phyloP scores from a whole-genome alignment of 2,329 filamentous ascomycete species.

The Fusarium anguioides region DNA sequence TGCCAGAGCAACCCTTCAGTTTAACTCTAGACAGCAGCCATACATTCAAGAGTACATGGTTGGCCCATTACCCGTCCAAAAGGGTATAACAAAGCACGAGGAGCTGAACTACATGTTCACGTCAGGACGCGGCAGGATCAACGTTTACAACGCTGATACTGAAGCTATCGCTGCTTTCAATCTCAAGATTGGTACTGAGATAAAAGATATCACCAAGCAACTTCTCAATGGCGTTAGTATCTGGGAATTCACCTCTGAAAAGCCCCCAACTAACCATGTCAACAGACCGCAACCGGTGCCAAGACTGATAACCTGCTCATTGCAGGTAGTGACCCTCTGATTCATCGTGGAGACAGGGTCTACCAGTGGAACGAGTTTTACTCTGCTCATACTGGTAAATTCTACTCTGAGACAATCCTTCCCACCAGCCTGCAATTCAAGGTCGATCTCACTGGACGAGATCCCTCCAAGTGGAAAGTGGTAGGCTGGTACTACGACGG shows the following conservation, averaged over 20 bases:
- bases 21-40: slow-evolving; percentile 20
- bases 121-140: slow-evolving; percentile 31
- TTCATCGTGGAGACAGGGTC: slow-evolving; percentile 54
- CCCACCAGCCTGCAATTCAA: slow-evolving; percentile 59
- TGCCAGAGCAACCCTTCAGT: slow-evolving; percentile 54
- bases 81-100: slow-evolving; percentile 51
- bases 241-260: fast-evolving
- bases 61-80: slow-evolving; percentile 45
- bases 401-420: slow-evolving; percentile 56
- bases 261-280: not conserved
- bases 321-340: slow-evolving; percentile 43
- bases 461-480: slow-evolving; percentile 62
- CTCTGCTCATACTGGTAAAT: slow-evolving; percentile 47
- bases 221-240: slow-evolving; percentile 29
- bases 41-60: slow-evolving; percentile 59
- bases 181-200: slow-evolving; percentile 1
- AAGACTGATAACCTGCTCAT: slow-evolving; percentile 22
- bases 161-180: slow-evolving; percentile 30
- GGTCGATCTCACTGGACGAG: slow-evolving; percentile 61
- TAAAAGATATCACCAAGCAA: slow-evolving; percentile 23
- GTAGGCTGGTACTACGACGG: slow-evolving; percentile 66
- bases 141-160: slow-evolving; percentile 40
- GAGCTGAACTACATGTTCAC: slow-evolving; percentile 58
- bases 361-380: slow-evolving; percentile 62
- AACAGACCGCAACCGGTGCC: slow-evolving; percentile 24